Base-by-base conservation (phyloP, 2,329 filamentous ascomycete genomes). In the Scorias spongiosa region DNA sequence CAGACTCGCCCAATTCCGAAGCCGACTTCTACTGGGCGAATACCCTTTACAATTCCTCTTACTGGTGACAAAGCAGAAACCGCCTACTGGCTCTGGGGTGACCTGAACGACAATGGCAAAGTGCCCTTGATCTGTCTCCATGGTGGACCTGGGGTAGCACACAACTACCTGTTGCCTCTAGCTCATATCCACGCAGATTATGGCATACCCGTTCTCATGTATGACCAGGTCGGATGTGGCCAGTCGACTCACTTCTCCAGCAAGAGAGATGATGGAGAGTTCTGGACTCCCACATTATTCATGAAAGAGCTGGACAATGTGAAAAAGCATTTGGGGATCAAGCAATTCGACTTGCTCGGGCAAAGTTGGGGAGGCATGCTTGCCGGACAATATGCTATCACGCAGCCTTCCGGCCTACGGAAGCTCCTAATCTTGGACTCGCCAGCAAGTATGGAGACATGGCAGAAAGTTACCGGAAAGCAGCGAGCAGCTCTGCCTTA, bases 341-440 rank as follows among this genome's bases (percentile, higher is more conserved):
- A 53, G 15, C 42, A 55, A 1, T 69, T 68, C 44, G 61, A 70
- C 46, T 44, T 74, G 0, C 58, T 67, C 0, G 71, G 72, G 1
- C 69, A 75, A 30, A 68, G 63, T 15, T 75, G 71, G 70, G 71
- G 72, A 12, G 72, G 67, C 0, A 72, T 75, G 67, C 55, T 75
- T 0, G 69, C 56, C 1, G 60, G 60, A 0, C 51, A 62, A 28
- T 70, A 64, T 56, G 69, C 69, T 0, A 59, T 61, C 4, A 50
- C 52, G 9, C 58, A 58, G 29, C 62, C 61, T 4, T 41, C 44
- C 18, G 63, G 64, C 0, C 49, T 71, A 29, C 53, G 57, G 7
- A 64, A 62, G 44, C 49, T 70, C 2, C 53, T 71, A 26, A 52
- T 60, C 42, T 46, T 46, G 15, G 49, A 60, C 46, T 53, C 51